A percentile compares a stretch with the other conserved stretches of the same genome.
phyloP scores from a whole-genome alignment of 2,329 filamentous ascomycete genomes.

The Leptographium wingfieldii region DNA sequence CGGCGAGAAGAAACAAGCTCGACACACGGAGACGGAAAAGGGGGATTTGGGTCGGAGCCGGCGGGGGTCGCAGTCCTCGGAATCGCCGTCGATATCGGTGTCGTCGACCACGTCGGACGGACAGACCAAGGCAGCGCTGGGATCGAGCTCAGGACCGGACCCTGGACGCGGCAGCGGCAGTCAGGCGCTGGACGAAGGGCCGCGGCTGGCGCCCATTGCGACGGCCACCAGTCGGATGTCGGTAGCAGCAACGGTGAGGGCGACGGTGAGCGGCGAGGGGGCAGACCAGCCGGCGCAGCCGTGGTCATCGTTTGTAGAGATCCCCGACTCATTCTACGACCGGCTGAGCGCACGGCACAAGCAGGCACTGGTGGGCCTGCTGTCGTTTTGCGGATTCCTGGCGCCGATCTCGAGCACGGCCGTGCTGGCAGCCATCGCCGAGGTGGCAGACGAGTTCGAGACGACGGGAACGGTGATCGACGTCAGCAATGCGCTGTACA shows the following conservation, averaged over 20 bases:
- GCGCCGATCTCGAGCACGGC: slow-evolving; percentile 57
- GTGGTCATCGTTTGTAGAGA: slow-evolving; percentile 20
- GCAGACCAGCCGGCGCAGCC: slow-evolving; percentile 16
- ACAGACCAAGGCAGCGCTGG: neutral
- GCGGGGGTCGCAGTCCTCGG: neutral
- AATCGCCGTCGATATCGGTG: neutral
- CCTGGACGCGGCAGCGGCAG: neutral
- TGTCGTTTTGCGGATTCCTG: slow-evolving; percentile 65
- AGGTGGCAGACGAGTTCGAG: slow-evolving; percentile 46
- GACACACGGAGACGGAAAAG: too few species aligned
- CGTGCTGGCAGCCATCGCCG: slow-evolving; percentile 51
- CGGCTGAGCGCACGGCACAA: slow-evolving; percentile 51
- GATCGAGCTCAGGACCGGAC: neutral
- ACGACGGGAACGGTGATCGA: slow-evolving; percentile 53
- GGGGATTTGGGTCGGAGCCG: neutral
- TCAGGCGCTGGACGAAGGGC: neutral
- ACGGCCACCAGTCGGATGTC: slow-evolving; percentile 1
- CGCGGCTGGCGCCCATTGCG: neutral
- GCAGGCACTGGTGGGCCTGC: slow-evolving; percentile 50
- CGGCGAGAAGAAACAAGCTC: too few species aligned
- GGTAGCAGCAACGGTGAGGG: slow-evolving; percentile 11
- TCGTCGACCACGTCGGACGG: neutral
- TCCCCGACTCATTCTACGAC: slow-evolving; percentile 49
- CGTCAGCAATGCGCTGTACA: slow-evolving; percentile 55
- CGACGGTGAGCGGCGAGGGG: slow-evolving; percentile 13